These are phyloP conservation scores for Nidularia sp. DNA, from an alignment of 768 basidiomycete species.

Conservation along the genomic window DNA sequence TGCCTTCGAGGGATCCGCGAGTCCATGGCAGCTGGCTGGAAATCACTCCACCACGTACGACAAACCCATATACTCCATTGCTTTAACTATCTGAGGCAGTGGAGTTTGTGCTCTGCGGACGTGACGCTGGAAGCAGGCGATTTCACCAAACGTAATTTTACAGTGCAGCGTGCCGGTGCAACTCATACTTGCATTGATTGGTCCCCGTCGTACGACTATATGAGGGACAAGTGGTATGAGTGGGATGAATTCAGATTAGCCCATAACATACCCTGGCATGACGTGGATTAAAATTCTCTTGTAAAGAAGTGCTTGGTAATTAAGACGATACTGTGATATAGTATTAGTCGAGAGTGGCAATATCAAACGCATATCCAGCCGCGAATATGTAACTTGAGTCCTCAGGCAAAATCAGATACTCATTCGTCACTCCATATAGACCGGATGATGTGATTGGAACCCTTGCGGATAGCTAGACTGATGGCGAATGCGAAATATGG, in stretches of 20 bases:
- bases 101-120: conserved; percentile 41
- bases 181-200: conserved; percentile 40
- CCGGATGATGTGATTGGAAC: no score
- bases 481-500: no score
- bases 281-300: conserved; percentile 9
- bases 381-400: no score
- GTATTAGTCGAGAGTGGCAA: no score
- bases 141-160: conserved; percentile 29
- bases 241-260: conserved; percentile 21
- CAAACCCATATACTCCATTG: conserved; percentile 36
- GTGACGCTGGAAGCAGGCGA: conserved; percentile 43
- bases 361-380: no score
- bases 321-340: no score
- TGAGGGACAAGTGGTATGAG: conserved; percentile 29
- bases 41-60: conserved; percentile 10
- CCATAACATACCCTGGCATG: conserved; percentile 18
- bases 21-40: conserved; percentile 19
- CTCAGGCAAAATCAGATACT: no score
- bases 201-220: conserved; percentile 25
- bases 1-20: conserved; percentile 26
- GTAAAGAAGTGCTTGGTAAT: no score
- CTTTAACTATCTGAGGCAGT: conserved; percentile 43
- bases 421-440: no score
- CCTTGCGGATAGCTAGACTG: no score
- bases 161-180: conserved; percentile 25